Percentiles rank a stretch among this genome's conserved stretches.
Conservation (phyloP, 164 flowering plant genomes). For the Akebia trifoliata region DNA sequence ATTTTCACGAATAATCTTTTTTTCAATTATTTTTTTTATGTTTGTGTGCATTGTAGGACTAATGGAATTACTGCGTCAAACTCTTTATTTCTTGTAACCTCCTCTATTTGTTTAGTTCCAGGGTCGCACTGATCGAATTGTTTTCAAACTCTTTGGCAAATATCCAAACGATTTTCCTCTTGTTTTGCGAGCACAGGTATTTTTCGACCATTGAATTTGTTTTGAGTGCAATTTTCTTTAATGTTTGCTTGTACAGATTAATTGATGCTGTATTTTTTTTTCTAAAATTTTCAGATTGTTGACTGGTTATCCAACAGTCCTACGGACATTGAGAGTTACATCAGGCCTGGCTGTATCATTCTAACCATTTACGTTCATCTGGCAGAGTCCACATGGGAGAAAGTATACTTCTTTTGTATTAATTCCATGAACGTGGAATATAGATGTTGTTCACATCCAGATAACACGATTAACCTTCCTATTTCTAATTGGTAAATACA, state of each 20-base stretch:
- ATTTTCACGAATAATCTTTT: too few relatives aligned
- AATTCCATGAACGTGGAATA: background rate
- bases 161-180: slow-evolving; percentile 68
- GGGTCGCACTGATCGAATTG: slow-evolving; percentile 80
- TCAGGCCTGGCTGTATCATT: slow-evolving; percentile 79
- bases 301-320: slow-evolving; percentile 85
- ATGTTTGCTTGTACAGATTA: too few relatives aligned
- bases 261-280: too few relatives aligned
- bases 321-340: slow-evolving; percentile 83
- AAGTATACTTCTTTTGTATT: slow-evolving; percentile 38
- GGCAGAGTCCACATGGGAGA: slow-evolving; percentile 53
- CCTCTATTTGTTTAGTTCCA: slow-evolving; percentile 20
- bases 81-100: too few relatives aligned
- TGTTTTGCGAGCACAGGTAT: slow-evolving; percentile 56
- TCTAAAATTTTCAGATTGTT: slow-evolving; percentile 49
- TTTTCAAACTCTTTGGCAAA: slow-evolving; percentile 85
- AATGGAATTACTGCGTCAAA: too few relatives aligned
- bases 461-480: background rate
- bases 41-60: too few relatives aligned
- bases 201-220: background rate
- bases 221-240: background rate
- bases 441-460: background rate
- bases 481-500: slow-evolving; percentile 21
- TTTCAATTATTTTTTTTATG: too few relatives aligned
- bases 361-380: slow-evolving; percentile 63